Evolutionary conservation across 1,284 basidiomycete genomes (phyloP), one percentile per base, ranked within the genome.

Genomic region (Ceraceosorus bombacis): DNA sequence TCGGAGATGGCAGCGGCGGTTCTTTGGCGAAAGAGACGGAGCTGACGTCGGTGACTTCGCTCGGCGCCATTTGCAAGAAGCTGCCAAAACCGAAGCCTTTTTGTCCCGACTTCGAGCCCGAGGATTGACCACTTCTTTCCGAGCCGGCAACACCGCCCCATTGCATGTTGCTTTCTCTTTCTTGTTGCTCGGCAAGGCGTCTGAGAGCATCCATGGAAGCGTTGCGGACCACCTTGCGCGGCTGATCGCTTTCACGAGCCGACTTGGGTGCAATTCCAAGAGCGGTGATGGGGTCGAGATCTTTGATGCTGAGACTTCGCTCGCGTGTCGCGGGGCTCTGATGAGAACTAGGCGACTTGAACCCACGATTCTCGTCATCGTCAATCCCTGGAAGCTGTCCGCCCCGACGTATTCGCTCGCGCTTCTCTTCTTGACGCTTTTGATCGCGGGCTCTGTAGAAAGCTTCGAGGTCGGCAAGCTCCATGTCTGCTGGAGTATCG

Each of bases 61-160:
- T 43, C 7, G 57, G 57, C 51, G 57, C 57, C 27, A 58, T 27
- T 15, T 58, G 57, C 12, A 58, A 27, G 39, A 58, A 58, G 57
- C 53, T 58, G 0, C 40, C 40, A 38, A 37, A 39, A n/a, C 27
- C 17, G 40, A 2, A 6, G 41, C 36, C 55, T 15, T 39, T 51
- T 36, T 41, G 49, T n/a, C 4, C 17, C n/a, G 17, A 41, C 5
- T n/a, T 36, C 48, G 52, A 46, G 8, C 46, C 9, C 12, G 39
- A 38, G 10, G 56, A 53, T 12, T 8, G 8, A 13, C 46, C 2
- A 15, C 12, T 48, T 12, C 2, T 15, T 48, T 48, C 12, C 46
- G 12, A 12, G 46, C 12, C 46, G 46, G 12, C 46, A 12, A 12
- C 46, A 12, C 12, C 12, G 5, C 49, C 10, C 36, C 49, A 8